Conservation (phyloP, 2,329 filamentous ascomycete species). For the Botryotinia narcissicola region DNA sequence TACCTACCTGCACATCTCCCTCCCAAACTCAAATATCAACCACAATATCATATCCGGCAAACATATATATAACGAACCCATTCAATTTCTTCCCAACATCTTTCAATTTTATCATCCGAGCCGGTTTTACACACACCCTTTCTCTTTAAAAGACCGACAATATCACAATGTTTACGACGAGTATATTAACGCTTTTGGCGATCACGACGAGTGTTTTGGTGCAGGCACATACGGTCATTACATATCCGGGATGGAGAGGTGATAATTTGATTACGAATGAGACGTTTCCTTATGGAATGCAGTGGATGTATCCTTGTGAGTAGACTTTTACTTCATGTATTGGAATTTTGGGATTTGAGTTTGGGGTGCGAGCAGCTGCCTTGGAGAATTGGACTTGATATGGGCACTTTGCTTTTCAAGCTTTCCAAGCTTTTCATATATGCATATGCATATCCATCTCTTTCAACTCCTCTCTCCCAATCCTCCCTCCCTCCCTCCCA, state of each 20-base stretch:
- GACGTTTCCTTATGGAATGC: constrained; percentile 41
- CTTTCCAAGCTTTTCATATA: background rate
- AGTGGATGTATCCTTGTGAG: constrained; percentile 43
- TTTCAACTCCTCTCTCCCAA: background rate
- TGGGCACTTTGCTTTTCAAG: background rate
- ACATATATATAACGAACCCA: background rate
- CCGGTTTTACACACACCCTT: background rate
- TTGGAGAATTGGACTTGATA: background rate
- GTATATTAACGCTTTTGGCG: constrained; percentile 1
- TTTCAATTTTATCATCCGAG: background rate
- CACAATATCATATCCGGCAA: background rate
- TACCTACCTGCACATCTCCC: background rate
- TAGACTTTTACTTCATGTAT: constrained; percentile 18
- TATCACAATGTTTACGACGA: constrained; percentile 10
- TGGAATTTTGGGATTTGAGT: background rate
- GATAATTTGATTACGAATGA: constrained; percentile 42
- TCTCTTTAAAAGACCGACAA: background rate
- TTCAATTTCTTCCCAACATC: background rate
- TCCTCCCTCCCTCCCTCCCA: background rate
- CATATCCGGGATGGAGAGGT: constrained; percentile 43
- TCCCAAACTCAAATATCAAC: background rate
- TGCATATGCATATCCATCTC: background rate
- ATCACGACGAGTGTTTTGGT: constrained; percentile 27
- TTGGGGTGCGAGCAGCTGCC: background rate
- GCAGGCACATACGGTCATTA: constrained; percentile 43